phyloP scores from a whole-genome alignment of 805 yeast genomes.

The Candida argentea region DNA sequence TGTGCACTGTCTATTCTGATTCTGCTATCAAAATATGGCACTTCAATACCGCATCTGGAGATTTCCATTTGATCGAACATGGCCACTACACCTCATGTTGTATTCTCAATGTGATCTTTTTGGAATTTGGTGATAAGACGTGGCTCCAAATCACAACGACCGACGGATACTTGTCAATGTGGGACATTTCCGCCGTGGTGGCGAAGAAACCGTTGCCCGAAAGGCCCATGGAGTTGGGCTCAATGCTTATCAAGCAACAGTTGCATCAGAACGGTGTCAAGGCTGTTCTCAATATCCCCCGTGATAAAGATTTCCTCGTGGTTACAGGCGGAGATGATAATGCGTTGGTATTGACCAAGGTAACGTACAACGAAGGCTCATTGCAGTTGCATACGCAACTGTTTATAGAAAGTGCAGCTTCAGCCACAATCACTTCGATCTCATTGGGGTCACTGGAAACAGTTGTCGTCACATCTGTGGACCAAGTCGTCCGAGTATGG shows the following conservation, averaged over 20 bases:
- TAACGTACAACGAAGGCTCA: slow-evolving; percentile 4
- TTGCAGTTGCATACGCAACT: slow-evolving; percentile 16
- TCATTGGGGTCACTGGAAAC: slow-evolving; percentile 16
- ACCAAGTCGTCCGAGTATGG: slow-evolving; percentile 73
- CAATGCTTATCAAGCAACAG: slow-evolving; percentile 30
- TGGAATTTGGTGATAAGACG: slow-evolving; percentile 15
- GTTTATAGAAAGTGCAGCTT: slow-evolving; percentile 53
- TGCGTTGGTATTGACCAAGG: slow-evolving; percentile 33
- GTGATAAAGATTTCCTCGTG: slow-evolving; percentile 17
- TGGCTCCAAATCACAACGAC: slow-evolving; percentile 59
- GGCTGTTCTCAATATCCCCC: slow-evolving; percentile 29
- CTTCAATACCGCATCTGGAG: slow-evolving; percentile 26
- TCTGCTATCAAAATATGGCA: slow-evolving; percentile 64
- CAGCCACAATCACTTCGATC: slow-evolving; percentile 76
- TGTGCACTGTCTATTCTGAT: slow-evolving; percentile 77
- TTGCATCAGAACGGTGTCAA: slow-evolving; percentile 86
- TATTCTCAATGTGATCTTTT: slow-evolving; percentile 49
- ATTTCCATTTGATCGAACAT: slow-evolving; percentile 34
- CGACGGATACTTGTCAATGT: slow-evolving; percentile 67
- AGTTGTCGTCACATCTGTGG: slow-evolving; percentile 65
- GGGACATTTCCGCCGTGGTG: slow-evolving; percentile 34
- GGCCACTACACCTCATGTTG: slow-evolving; percentile 69
- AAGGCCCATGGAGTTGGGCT: slow-evolving; percentile 9
- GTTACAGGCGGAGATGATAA: slow-evolving; percentile 94
- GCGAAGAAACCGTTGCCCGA: not conserved